phyloP scores from a whole-genome alignment of 345 rosid genomes.

The Eucalyptus tenuipes region DNA sequence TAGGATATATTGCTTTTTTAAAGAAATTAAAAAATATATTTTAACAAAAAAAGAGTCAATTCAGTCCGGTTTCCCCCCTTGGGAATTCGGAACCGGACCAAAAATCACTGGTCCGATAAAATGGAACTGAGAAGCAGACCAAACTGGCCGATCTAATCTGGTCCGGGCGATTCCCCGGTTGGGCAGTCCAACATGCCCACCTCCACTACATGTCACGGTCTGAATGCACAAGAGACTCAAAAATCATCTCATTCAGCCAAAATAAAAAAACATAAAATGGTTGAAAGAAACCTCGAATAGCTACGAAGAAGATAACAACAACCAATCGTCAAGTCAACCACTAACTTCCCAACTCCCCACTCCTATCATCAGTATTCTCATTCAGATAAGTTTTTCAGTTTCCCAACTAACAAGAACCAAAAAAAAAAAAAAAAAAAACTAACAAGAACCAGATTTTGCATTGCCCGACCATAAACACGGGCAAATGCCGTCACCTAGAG shows the following conservation, averaged over 20 bases:
- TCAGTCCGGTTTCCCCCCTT: fast-evolving
- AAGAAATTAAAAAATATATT: too few relatives aligned
- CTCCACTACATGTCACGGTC: not conserved
- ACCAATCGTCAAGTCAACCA: not conserved
- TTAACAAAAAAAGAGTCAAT: fast-evolving
- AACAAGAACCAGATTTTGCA: not conserved
- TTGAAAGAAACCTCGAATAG: not conserved
- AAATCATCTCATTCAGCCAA: not conserved
- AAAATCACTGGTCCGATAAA: too few relatives aligned
- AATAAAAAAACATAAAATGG: not conserved
- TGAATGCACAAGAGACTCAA: not conserved
- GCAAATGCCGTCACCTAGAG: not conserved
- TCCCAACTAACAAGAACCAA: not conserved
- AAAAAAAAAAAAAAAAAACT: too few relatives aligned
- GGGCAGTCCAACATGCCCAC: too few relatives aligned
- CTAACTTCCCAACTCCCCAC: not conserved
- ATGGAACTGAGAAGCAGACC: too few relatives aligned
- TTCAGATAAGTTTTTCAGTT: not conserved
- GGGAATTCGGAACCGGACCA: fast-evolving
- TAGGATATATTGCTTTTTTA: too few relatives aligned
- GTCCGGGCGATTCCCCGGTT: too few relatives aligned
- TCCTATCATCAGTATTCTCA: not conserved
- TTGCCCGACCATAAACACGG: not conserved
- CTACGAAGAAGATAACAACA: not conserved
- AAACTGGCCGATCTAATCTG: too few relatives aligned